Percentiles rank a stretch among this genome's conserved stretches.
Evolutionary conservation across 257 asterid genomes (phyloP).

Genomic region (Echites panduratus): DNA sequence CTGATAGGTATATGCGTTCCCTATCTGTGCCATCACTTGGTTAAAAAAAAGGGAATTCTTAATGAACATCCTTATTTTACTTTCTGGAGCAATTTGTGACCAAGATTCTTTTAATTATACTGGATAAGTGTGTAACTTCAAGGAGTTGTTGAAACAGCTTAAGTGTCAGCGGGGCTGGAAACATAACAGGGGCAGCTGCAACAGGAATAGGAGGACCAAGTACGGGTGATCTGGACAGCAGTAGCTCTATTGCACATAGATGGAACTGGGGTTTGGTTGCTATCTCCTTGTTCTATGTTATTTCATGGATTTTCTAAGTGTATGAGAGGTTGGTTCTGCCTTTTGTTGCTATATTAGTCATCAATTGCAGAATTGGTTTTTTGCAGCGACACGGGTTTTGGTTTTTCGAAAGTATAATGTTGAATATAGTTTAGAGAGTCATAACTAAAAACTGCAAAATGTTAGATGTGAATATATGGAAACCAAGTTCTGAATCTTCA

Average conservation of each 20-base stretch:
- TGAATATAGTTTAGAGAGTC: neutral
- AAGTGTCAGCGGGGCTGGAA: constrained; percentile 28
- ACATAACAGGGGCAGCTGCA: constrained; percentile 29
- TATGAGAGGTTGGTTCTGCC: neutral
- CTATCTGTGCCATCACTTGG: neutral
- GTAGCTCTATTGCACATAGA: constrained; percentile 11
- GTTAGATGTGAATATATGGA: neutral
- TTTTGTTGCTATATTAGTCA: constrained; percentile 17
- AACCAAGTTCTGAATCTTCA: neutral
- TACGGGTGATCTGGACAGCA: constrained; percentile 32
- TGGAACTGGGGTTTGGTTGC: constrained; percentile 19
- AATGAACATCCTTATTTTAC: neutral
- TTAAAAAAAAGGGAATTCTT: neutral
- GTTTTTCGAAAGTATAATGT: constrained; percentile 19
- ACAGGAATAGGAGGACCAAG: constrained; percentile 27
- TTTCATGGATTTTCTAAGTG: constrained; percentile 22
- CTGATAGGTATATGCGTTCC: neutral
- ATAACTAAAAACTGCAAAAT: neutral
- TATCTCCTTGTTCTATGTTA: constrained; percentile 24
- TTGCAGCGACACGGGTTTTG: constrained; percentile 5
- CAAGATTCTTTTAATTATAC: neutral
- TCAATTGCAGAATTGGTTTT: constrained; percentile 19
- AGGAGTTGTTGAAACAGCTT: constrained; percentile 28
- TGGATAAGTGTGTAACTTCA: neutral
- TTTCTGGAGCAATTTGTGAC: neutral